phyloP scores from a whole-genome alignment of 345 rosid genomes.

The Trapa bicornis region DNA sequence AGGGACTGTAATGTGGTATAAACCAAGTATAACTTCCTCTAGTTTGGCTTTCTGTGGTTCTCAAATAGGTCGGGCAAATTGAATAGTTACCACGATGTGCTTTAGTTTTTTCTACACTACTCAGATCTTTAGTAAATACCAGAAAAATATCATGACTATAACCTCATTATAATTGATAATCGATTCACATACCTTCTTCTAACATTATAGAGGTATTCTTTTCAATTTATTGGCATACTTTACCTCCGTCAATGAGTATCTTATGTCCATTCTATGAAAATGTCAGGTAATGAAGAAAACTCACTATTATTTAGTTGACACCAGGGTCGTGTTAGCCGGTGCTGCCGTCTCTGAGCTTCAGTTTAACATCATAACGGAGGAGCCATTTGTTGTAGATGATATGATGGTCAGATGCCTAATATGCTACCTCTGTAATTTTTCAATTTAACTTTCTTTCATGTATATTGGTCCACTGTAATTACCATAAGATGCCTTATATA shows the following conservation, averaged over 20 bases:
- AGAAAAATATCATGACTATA: neutral
- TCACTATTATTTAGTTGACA: conserved; percentile 86
- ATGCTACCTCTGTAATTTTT: neutral
- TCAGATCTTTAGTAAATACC: too few relatives aligned
- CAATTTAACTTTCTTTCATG: neutral
- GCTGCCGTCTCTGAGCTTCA: conserved; percentile 76
- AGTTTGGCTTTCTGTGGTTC: neutral
- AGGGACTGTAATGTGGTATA: neutral
- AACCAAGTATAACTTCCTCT: too few relatives aligned
- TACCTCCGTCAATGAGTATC: conserved; percentile 6
- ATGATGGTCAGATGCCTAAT: conserved; percentile 34
- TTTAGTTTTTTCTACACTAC: neutral
- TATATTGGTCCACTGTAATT: neutral
- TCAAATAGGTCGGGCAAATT: neutral
- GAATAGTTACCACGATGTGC: too few relatives aligned
- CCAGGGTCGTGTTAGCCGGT: conserved; percentile 66
- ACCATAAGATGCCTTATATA: neutral
- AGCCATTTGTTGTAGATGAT: conserved; percentile 59
- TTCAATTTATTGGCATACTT: neutral
- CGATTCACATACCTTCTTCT: conserved; percentile 1
- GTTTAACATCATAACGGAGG: conserved; percentile 63
- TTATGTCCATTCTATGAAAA: conserved; percentile 3
- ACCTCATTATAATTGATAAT: neutral
- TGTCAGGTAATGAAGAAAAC: conserved; percentile 95
- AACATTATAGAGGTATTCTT: neutral